These are phyloP conservation scores for Nitzschia putrida DNA, from an alignment of 108 stramenopile genomes.

Conservation along the genomic window DNA sequence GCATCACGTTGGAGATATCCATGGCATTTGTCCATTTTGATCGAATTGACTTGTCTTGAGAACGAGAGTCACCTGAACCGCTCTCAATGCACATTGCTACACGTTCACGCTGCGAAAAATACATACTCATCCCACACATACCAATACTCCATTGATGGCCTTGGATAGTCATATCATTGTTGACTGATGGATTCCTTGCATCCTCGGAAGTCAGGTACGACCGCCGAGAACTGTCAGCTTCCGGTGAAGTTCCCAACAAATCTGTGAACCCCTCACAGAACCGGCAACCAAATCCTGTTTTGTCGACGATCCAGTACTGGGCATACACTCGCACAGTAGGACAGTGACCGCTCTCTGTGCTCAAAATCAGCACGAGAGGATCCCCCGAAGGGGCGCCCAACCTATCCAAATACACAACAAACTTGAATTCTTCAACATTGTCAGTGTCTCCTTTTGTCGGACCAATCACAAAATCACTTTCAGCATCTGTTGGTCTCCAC, in stretches of 20 bases:
- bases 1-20: constrained; percentile 76
- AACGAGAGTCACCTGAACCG: constrained; percentile 21
- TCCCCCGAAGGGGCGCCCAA: constrained; percentile 44
- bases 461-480: constrained; percentile 54
- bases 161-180: constrained; percentile 45
- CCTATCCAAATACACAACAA: constrained; percentile 59
- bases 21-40: constrained; percentile 71
- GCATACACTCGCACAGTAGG: constrained; percentile 68
- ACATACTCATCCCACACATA: constrained; percentile 69
- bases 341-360: constrained; percentile 64
- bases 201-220: constrained; percentile 47
- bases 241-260: constrained; percentile 57
- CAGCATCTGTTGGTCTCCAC: constrained; percentile 65
- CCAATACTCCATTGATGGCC: constrained; percentile 81
- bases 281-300: constrained; percentile 71
- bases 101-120: constrained; percentile 60
- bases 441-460: constrained; percentile 44
- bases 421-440: constrained; percentile 64
- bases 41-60: constrained; percentile 10
- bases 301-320: constrained; percentile 83
- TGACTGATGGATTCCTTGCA: constrained; percentile 29
- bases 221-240: constrained; percentile 56
- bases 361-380: constrained; percentile 64
- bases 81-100: constrained; percentile 62
- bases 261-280: constrained; percentile 68